Conservation (phyloP, 2,329 filamentous ascomycete species). For the Lachnellula suecica region DNA sequence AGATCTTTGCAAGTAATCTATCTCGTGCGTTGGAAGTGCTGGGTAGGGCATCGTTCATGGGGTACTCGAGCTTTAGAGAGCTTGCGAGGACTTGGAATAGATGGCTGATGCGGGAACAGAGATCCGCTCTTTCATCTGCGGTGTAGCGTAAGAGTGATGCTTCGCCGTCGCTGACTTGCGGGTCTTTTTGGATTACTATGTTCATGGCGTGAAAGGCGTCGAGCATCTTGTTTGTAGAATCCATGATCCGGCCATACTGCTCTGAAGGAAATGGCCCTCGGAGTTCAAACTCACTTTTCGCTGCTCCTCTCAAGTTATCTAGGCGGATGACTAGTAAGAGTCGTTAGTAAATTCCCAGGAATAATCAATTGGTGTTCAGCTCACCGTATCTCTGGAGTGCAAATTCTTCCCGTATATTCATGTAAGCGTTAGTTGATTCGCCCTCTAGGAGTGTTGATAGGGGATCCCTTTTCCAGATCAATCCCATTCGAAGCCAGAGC, state of each 20-base stretch:
- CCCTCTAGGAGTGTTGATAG: conserved; percentile 69
- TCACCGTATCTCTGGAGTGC: conserved; percentile 76
- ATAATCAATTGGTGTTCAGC: not conserved
- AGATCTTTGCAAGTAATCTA: conserved; percentile 80
- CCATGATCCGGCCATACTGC: conserved; percentile 72
- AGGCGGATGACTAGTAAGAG: conserved; percentile 53
- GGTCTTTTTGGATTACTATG: conserved; percentile 80
- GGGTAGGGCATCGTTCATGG: conserved; percentile 84
- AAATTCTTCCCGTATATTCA: conserved; percentile 84
- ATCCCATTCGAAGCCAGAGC: conserved; percentile 90
- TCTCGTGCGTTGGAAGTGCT: conserved; percentile 80
- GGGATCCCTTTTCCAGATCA: conserved; percentile 95
- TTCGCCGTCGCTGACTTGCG: conserved; percentile 75
- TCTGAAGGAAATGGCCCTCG: conserved; percentile 80
- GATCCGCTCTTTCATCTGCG: conserved; percentile 70
- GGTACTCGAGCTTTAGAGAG: conserved; percentile 92
- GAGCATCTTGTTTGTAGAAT: conserved; percentile 78
- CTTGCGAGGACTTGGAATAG: conserved; percentile 83
- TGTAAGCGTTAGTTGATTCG: conserved; percentile 63
- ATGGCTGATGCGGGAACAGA: conserved; percentile 90
- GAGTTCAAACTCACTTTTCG: conserved; percentile 84
- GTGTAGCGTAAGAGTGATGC: conserved; percentile 79
- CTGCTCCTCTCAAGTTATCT: conserved; percentile 70
- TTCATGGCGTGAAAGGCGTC: conserved; percentile 98
- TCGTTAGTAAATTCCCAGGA: conserved; percentile 31